Conservation (phyloP, 1,284 basidiomycete species). For the Rhodofomes roseus region DNA sequence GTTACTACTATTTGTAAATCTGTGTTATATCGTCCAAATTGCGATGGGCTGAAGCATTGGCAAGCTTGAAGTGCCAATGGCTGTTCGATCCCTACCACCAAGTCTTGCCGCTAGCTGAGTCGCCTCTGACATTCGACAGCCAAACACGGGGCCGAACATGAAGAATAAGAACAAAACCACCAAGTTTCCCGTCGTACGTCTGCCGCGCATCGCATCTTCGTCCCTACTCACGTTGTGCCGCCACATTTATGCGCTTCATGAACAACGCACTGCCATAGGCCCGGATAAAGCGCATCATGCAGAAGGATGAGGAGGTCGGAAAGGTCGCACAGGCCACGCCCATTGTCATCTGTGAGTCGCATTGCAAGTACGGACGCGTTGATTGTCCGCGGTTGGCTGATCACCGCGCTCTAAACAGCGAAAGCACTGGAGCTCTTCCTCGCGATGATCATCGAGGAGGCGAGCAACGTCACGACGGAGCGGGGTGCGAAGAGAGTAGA, state of each 20-base stretch:
- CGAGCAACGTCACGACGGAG: constrained; percentile 77
- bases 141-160: constrained; percentile 36
- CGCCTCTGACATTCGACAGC: background rate
- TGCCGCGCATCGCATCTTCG: background rate
- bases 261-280: constrained; percentile 49
- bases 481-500: constrained; percentile 90
- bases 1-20: background rate
- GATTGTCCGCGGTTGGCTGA: background rate
- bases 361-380: background rate
- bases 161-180: constrained; percentile 86
- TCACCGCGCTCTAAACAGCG: constrained; percentile 45
- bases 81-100: background rate
- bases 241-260: background rate
- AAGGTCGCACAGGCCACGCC: constrained; percentile 98
- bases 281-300: constrained; percentile 99
- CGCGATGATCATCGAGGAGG: constrained; percentile 80
- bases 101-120: background rate
- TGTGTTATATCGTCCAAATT: too few species aligned
- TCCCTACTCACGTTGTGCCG: background rate
- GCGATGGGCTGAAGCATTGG: too few species aligned
- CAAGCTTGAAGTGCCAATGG: too few species aligned
- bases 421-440: constrained; percentile 97
- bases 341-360: constrained; percentile 88
- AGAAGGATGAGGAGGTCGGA: constrained; percentile 99
- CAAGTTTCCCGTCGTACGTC: constrained; percentile 75